A percentile compares a stretch with the other conserved stretches of the same genome.
These are phyloP conservation scores for Saccharomyces hybrid DNA, from an alignment of 1,139 yeast species.

Conservation along the genomic window DNA sequence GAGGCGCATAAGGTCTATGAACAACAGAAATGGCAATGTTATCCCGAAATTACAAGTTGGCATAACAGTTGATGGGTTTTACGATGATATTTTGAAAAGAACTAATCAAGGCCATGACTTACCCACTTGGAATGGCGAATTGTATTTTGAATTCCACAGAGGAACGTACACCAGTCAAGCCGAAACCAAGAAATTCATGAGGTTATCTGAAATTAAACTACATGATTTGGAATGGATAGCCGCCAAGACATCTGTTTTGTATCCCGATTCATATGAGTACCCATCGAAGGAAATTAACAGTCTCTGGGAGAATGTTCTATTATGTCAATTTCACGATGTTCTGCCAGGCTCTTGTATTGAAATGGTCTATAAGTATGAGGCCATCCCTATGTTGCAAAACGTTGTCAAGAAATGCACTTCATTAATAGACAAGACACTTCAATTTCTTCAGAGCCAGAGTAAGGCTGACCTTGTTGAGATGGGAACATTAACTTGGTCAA, in stretches of 20 bases:
- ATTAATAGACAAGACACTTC: slow-evolving; percentile 48
- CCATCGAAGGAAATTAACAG: slow-evolving; percentile 61
- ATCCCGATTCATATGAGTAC: slow-evolving; percentile 48
- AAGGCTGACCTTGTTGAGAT: slow-evolving; percentile 24
- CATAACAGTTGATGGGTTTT: slow-evolving; percentile 64
- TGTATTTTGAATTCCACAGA: slow-evolving; percentile 90
- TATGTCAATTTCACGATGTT: slow-evolving; percentile 95
- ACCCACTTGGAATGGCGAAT: slow-evolving; percentile 89
- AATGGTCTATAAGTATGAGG: slow-evolving; percentile 87
- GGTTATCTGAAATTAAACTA: slow-evolving; percentile 67
- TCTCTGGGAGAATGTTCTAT: slow-evolving; percentile 80
- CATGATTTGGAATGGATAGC: slow-evolving; percentile 85
- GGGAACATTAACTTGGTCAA: slow-evolving; percentile 33
- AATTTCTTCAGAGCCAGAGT: slow-evolving; percentile 30
- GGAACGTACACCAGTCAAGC: slow-evolving; percentile 97
- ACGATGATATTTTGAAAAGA: slow-evolving; percentile 52
- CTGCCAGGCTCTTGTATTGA: slow-evolving; percentile 95
- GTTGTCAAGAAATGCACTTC: slow-evolving; percentile 46
- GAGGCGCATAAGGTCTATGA: slow-evolving; percentile 81
- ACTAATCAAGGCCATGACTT: slow-evolving; percentile 61
- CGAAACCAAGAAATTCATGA: slow-evolving; percentile 69
- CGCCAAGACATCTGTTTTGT: slow-evolving; percentile 56
- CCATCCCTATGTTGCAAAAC: too few species aligned
- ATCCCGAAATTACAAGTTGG: slow-evolving; percentile 78
- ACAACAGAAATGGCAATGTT: slow-evolving; percentile 70